A percentile compares a stretch with the other conserved stretches of the same genome.
phyloP scores from a whole-genome alignment of 2,329 filamentous ascomycete genomes.

The Penicillium sp. region DNA sequence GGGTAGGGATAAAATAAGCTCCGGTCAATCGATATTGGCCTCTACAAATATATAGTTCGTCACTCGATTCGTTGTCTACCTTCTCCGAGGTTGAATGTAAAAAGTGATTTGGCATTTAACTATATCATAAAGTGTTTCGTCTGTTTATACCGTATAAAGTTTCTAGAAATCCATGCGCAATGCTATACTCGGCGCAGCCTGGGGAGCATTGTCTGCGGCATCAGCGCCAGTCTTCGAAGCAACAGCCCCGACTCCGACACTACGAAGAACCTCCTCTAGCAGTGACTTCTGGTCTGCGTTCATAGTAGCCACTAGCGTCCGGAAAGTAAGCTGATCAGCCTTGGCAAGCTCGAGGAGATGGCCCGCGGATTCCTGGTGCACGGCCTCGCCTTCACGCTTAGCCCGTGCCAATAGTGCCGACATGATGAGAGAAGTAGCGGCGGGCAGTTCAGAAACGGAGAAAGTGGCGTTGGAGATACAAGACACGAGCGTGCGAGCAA shows the following conservation, averaged over 20 bases:
- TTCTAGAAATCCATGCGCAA: constrained; percentile 86
- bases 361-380: constrained; percentile 71
- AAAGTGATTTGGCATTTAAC: not conserved
- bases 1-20: constrained; percentile 17
- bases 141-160: constrained; percentile 5
- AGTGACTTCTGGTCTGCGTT: constrained; percentile 68
- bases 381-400: constrained; percentile 57
- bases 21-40: not conserved
- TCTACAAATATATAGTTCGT: not conserved
- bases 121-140: constrained; percentile 3
- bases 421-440: constrained; percentile 71
- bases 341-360: constrained; percentile 79
- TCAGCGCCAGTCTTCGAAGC: constrained; percentile 42
- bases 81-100: too few species aligned
- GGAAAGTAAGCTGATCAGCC: constrained; percentile 70
- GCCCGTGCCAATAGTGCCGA: constrained; percentile 75
- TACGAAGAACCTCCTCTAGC: constrained; percentile 74
- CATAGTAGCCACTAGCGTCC: constrained; percentile 70
- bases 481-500: constrained; percentile 73
- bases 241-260: constrained; percentile 54
- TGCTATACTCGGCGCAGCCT: constrained; percentile 74
- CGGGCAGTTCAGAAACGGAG: constrained; percentile 32
- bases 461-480: constrained; percentile 57
- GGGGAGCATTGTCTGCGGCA: constrained; percentile 53
- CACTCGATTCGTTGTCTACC: too few species aligned